Evolutionary conservation across 2,329 filamentous ascomycete genomes (phyloP).

Genomic region (Trichoderma endophyticum): DNA sequence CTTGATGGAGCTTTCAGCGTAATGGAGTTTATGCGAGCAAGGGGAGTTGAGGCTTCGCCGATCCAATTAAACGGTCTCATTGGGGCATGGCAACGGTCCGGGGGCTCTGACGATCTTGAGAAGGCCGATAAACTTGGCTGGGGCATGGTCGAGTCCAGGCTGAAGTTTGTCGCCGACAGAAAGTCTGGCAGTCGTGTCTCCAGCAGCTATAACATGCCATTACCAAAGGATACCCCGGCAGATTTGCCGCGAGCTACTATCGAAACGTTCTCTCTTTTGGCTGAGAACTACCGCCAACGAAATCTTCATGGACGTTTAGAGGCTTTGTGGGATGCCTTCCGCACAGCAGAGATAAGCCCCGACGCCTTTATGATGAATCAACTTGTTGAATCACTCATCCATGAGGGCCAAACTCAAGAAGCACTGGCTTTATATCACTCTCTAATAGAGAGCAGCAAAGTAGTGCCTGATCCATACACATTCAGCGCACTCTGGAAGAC

Average conservation of each 20-base stretch:
- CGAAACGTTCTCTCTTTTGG: conserved; percentile 74
- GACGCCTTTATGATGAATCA: conserved; percentile 79
- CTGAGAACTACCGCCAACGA: conserved; percentile 67
- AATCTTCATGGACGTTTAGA: conserved; percentile 56
- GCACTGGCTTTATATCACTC: conserved; percentile 55
- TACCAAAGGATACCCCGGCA: neutral
- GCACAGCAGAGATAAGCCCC: conserved; percentile 60
- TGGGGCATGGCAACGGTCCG: conserved; percentile 70
- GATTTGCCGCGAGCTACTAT: conserved; percentile 57
- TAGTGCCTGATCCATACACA: conserved; percentile 64
- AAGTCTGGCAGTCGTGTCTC: conserved; percentile 21
- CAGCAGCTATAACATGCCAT: neutral
- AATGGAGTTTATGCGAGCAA: conserved; percentile 69
- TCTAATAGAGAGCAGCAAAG: conserved; percentile 47
- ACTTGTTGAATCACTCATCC: conserved; percentile 64
- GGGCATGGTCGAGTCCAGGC: conserved; percentile 70
- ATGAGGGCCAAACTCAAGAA: conserved; percentile 52
- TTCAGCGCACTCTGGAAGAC: conserved; percentile 66
- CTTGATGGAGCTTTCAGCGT: conserved; percentile 69
- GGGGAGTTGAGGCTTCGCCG: conserved; percentile 64
- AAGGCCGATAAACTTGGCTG: conserved; percentile 68
- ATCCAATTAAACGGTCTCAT: conserved; percentile 81
- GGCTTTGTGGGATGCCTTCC: conserved; percentile 60
- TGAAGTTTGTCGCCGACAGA: conserved; percentile 58
- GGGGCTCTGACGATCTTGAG: conserved; percentile 49